phyloP scores from a whole-genome alignment of 129 eudicot species.

The Saussurea involucrata region DNA sequence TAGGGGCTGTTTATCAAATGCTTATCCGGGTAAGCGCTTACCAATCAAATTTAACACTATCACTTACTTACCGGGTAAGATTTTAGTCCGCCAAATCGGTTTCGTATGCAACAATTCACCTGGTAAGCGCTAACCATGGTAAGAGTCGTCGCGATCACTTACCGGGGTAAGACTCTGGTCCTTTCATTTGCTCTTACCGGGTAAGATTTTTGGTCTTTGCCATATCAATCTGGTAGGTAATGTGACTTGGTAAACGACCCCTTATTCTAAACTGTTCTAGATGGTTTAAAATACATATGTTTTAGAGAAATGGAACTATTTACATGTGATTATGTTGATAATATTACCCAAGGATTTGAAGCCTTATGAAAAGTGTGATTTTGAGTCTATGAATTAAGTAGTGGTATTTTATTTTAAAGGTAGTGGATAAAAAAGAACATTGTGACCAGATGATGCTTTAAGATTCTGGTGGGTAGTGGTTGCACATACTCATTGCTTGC shows the following conservation, averaged over 20 bases:
- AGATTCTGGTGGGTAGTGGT: conserved; percentile 14
- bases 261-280: not conserved
- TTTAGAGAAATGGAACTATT: not conserved
- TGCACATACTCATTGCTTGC: conserved; percentile 32
- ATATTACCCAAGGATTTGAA: not conserved
- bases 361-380: not conserved
- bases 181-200: too few relatives aligned
- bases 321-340: not conserved
- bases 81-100: too few relatives aligned
- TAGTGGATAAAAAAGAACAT: conserved; percentile 24
- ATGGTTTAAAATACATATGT: not conserved
- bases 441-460: conserved; percentile 15
- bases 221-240: too few relatives aligned
- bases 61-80: too few relatives aligned
- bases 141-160: too few relatives aligned
- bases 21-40: too few relatives aligned
- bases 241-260: too few relatives aligned
- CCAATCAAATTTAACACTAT: too few relatives aligned
- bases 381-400: not conserved
- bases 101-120: too few relatives aligned
- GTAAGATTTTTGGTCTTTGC: too few relatives aligned
- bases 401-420: conserved; percentile 14
- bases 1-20: not conserved
- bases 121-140: too few relatives aligned
- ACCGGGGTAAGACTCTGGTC: too few relatives aligned